A percentile compares a stretch with the other conserved stretches of the same genome.
These are phyloP conservation scores for Colletotrichum orchidophilum DNA, from an alignment of 2,329 filamentous ascomycete genomes.

Conservation along the genomic window DNA sequence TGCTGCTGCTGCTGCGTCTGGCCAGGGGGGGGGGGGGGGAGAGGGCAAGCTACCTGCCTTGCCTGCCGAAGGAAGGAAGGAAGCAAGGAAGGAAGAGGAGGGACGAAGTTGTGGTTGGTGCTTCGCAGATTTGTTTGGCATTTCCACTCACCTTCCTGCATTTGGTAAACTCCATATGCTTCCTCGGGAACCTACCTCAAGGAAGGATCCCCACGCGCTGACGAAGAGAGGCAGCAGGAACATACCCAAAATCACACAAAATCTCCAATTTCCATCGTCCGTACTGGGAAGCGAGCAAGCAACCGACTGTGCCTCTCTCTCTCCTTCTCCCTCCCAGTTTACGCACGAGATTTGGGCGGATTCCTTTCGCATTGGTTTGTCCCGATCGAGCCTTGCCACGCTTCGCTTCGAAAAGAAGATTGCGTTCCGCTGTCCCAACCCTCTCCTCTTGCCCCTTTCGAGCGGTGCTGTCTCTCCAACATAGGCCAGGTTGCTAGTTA, in stretches of 20 bases:
- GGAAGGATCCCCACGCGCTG: not conserved
- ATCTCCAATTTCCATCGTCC: not conserved
- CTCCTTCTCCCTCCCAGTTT: conserved; percentile 2
- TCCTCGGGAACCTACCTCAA: not conserved
- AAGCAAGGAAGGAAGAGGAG: not conserved
- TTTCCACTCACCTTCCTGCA: not conserved
- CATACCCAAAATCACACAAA: not conserved
- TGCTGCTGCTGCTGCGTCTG: not conserved
- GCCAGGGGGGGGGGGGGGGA: too few relatives aligned
- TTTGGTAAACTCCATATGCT: not conserved
- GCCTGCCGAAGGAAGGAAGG: not conserved
- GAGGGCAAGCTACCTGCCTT: not conserved
- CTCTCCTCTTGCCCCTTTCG: not conserved
- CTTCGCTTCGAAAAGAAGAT: too few relatives aligned
- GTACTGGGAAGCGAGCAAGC: not conserved
- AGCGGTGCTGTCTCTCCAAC: not conserved
- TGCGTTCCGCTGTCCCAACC: not conserved
- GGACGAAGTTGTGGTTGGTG: too few relatives aligned
- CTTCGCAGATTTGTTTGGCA: not conserved
- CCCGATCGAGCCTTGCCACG: conserved; percentile 22
- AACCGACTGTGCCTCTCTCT: not conserved
- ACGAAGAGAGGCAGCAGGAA: not conserved
- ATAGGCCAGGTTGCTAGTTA: not conserved
- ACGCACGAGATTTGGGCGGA: conserved; percentile 9
- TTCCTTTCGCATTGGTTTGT: conserved; percentile 15